Percentiles rank a stretch among this genome's conserved stretches.
Evolutionary conservation across 305 asterid genomes (phyloP).

Genomic region (Fraxinus paxiana): DNA sequence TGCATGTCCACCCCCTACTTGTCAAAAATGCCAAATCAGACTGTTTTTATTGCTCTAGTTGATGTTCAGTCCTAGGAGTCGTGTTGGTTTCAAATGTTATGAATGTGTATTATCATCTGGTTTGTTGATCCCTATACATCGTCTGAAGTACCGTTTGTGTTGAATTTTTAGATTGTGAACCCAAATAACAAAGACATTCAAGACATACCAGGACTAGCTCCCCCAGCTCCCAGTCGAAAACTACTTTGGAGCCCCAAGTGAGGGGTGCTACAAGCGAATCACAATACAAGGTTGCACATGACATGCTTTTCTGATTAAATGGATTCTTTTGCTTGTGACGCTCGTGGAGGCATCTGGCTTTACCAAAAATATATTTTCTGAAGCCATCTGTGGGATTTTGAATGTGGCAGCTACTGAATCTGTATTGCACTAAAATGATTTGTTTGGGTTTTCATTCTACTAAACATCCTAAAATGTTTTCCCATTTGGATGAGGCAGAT

Average conservation of each 20-base stretch:
- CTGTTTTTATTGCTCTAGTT: neutral
- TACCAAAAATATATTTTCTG: neutral
- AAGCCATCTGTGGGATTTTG: constrained; percentile 18
- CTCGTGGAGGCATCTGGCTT: constrained; percentile 22
- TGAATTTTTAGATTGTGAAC: constrained; percentile 64
- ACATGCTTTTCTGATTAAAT: constrained; percentile 24
- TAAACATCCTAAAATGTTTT: constrained; percentile 24
- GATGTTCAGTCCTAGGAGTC: neutral
- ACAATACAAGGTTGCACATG: constrained; percentile 16
- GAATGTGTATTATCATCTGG: neutral
- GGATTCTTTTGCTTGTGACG: neutral
- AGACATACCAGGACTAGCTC: constrained; percentile 92
- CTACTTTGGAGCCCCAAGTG: constrained; percentile 55
- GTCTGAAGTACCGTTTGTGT: constrained; percentile 8
- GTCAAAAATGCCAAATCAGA: neutral
- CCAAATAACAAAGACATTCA: constrained; percentile 75
- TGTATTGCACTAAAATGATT: constrained; percentile 22
- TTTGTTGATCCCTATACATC: constrained; percentile 6
- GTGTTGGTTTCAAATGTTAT: neutral
- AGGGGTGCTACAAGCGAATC: constrained; percentile 20
- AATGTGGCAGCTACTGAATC: constrained; percentile 21
- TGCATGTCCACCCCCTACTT: neutral
- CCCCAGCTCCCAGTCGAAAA: constrained; percentile 74
- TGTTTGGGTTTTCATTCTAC: constrained; percentile 21
- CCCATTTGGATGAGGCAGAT: constrained; percentile 28